Evolutionary conservation across 1,284 basidiomycete species (phyloP), one percentile per base, ranked within the genome.

Genomic region (Rhodotorula sp.): DNA sequence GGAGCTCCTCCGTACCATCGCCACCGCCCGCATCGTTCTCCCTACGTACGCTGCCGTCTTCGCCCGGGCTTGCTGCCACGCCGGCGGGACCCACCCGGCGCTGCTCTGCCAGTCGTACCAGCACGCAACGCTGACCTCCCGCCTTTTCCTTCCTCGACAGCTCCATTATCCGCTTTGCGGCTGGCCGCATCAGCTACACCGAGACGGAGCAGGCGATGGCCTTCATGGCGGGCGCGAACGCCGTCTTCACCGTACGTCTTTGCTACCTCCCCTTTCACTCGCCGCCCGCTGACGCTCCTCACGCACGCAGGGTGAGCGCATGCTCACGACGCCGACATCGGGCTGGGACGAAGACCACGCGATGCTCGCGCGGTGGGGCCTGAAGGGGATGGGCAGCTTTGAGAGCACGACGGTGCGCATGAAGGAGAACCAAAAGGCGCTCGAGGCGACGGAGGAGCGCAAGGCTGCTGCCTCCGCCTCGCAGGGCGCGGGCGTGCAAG

Each of bases 171-270:
- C 88, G 96, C 71, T 88, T 99, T 37, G 94, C 96, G 3, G 96
- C 96, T 27, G 96, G 96, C 61, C 86, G 96, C 78, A 94, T 94
- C 81, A 91, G 89, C 6, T 88, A 97, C 80, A 86, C 86, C 74
- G 96, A 99, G 84, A 87, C 91, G 13, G 92, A 98, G 82, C 96
- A 98, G 80, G 93, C 90, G 22, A 95, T 99, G 91, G 94, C 92
- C 79, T 99, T 98, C 84, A 91, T 98, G 89, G 94, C 96, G 10
- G 96, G 96, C 61, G 96, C 96, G 60, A 99, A 99, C 80, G 96
- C 96, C 53, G 91, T 98, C 75, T 99, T 99, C 81, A 99, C 96
- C 29, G 90, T 90, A 78, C 82, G 90, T 85, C 37, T 36, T 22
- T n/a, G 6, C 8, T n/a, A 22, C 46, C 9, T 25, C 36, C 29